These are phyloP conservation scores for Komagataella kurtzmanii DNA, from an alignment of 805 yeast genomes.

Conservation along the genomic window DNA sequence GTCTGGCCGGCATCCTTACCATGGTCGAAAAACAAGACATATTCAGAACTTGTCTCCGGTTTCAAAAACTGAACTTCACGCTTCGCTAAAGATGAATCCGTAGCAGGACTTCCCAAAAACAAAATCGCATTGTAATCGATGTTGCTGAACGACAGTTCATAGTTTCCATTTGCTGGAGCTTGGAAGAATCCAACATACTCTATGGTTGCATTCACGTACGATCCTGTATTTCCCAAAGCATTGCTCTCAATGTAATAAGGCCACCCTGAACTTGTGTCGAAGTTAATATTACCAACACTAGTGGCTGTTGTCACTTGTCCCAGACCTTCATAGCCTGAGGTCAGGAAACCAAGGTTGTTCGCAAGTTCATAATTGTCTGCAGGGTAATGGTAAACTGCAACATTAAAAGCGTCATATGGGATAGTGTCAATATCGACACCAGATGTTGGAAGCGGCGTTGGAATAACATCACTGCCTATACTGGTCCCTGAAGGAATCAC, in stretches of 20 bases:
- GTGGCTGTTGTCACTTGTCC: not conserved
- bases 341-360: not conserved
- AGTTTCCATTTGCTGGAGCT: not conserved
- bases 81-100: not conserved
- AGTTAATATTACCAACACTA: not conserved
- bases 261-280: not conserved
- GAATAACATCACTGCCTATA: not conserved
- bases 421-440: not conserved
- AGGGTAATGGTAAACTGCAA: not conserved
- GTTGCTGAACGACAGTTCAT: not conserved
- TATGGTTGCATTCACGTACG: not conserved
- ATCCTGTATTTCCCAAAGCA: not conserved
- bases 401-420: not conserved
- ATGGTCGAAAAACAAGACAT: not conserved
- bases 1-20: not conserved
- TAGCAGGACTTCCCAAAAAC: not conserved
- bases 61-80: not conserved
- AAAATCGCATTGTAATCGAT: not conserved
- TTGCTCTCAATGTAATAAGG: not conserved
- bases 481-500: not conserved
- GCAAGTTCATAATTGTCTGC: not conserved
- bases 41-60: not conserved
- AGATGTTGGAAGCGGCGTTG: not conserved
- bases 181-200: not conserved
- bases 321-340: not conserved